Base-by-base conservation (phyloP, 306 rosid genomes). In the Comarum palustre region DNA sequence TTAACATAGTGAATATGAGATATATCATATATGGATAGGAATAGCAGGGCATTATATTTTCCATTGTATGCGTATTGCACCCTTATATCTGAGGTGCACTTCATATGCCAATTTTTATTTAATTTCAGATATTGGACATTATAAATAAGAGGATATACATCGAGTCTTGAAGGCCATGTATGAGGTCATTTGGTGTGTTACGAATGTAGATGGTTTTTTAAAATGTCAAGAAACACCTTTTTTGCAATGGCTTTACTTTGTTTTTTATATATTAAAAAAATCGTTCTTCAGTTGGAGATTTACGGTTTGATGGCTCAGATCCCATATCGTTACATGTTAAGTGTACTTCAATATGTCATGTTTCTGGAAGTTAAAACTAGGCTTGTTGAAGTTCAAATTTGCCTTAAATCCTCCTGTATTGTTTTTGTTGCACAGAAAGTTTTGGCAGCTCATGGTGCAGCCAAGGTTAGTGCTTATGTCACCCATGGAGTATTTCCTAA, bases 401-500 rank as follows among this genome's bases (percentile, higher is more conserved):
- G 20, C 63, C 38, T 51, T 39, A 39, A 22, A 54, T 20, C 55
- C 31, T 45, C 11, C 19, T 59, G 45, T 15, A 17, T 41, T 16
- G 27, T 69, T 59, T 71, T 51, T 29, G 31, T 77, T 64, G 72
- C 62, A 51, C 80, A 91, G 97, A 94, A 90, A 89, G 96, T 94
- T 41, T 85, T 91, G 84, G 90, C 90, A 16, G 86, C 91, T 76
- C 77, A 94, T 77, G 97, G 97, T 54, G 99, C 99, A 46, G 87
- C 89, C 48, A 91, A 89, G 87, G 96, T 91, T 76, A 90, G 99
- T 58, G 96, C 97, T 47, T 89, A 88, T 60, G 97, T 91, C 69
- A 89, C 97, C 25, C 97, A 91, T 10, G 99, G 92, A 9, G 99
- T 94, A 25, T 94, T 94, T 82, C 99, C 98, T 17, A 89, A 88